These are phyloP conservation scores for Austroboletus rostrupii DNA, from an alignment of 1,284 basidiomycete genomes.

Conservation along the genomic window DNA sequence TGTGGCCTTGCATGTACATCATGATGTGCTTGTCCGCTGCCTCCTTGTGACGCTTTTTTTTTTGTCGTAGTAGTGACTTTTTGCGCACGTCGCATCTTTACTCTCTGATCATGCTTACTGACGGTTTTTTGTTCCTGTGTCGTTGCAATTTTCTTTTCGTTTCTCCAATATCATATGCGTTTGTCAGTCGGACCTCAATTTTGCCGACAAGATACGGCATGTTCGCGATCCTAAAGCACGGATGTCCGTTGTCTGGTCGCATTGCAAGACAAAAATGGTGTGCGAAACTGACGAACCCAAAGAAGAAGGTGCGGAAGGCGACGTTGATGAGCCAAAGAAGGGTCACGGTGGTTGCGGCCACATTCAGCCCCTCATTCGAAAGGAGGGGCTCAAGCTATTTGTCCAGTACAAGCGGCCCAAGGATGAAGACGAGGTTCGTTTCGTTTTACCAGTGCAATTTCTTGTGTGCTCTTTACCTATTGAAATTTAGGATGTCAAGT, in stretches of 20 bases:
- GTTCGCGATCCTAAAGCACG: slow-evolving; percentile 86
- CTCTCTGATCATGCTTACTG: slow-evolving; percentile 49
- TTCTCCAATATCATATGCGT: slow-evolving; percentile 28
- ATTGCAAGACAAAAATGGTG: slow-evolving; percentile 81
- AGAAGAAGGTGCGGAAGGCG: slow-evolving; percentile 77
- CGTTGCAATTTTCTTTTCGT: slow-evolving; percentile 28
- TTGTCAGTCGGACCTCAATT: slow-evolving; percentile 73
- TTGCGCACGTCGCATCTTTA: slow-evolving; percentile 27
- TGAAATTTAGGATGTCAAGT: slow-evolving; percentile 66
- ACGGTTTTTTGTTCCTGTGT: slow-evolving; percentile 48
- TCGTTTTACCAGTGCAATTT: slow-evolving; percentile 27
- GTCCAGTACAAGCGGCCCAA: slow-evolving; percentile 93
- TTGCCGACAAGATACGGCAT: slow-evolving; percentile 81
- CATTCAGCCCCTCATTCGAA: slow-evolving; percentile 85
- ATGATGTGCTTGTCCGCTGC: slow-evolving; percentile 47
- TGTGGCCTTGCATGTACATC: slow-evolving; percentile 52
- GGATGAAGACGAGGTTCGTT: slow-evolving; percentile 86
- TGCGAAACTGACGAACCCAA: slow-evolving; percentile 87
- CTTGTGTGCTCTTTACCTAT: slow-evolving; percentile 13
- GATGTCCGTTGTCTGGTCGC: slow-evolving; percentile 81
- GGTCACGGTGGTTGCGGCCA: slow-evolving; percentile 97
- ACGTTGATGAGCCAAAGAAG: slow-evolving; percentile 71
- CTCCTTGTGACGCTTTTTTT: slow-evolving; percentile 47
- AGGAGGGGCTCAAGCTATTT: slow-evolving; percentile 94
- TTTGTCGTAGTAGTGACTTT: slow-evolving; percentile 29